A percentile compares a stretch with the other conserved stretches of the same genome.
phyloP scores from a whole-genome alignment of 2,329 filamentous ascomycete genomes.

The Fusarium verrucosum region DNA sequence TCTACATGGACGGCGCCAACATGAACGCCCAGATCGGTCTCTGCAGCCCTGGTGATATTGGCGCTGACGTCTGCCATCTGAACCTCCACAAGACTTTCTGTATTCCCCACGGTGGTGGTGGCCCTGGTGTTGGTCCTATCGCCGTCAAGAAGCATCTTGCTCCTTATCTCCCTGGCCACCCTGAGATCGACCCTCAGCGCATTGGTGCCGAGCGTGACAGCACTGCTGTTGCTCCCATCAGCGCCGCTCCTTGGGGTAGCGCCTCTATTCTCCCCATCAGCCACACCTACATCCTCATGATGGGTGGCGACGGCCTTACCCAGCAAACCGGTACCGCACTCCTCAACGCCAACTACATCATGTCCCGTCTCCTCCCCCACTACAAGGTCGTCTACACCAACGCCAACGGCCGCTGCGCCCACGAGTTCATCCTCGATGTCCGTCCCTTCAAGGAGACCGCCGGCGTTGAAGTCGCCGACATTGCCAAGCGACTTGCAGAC shows the following conservation, averaged over 20 bases:
- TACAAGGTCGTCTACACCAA: constrained; percentile 96
- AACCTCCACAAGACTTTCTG: constrained; percentile 99
- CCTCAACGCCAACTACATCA: constrained; percentile 96
- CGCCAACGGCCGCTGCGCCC: constrained; percentile 85
- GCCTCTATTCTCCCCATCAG: constrained; percentile 93
- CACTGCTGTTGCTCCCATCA: constrained; percentile 44
- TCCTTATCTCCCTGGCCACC: constrained; percentile 66
- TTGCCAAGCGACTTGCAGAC: constrained; percentile 95
- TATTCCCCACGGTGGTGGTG: constrained; percentile 94
- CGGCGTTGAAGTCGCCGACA: constrained; percentile 89
- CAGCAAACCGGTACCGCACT: constrained; percentile 91
- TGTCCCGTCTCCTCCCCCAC: constrained; percentile 83
- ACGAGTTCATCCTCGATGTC: constrained; percentile 95
- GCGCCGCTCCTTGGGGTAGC: constrained; percentile 79
- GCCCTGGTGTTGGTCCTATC: constrained; percentile 92
- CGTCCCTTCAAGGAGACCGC: constrained; percentile 84
- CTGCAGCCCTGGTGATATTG: constrained; percentile 93
- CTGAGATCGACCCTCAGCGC: constrained; percentile 43
- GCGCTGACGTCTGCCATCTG: constrained; percentile 96
- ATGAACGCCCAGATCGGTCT: constrained; percentile 98
- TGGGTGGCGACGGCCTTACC: constrained; percentile 77
- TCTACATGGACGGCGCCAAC: constrained; percentile 99
- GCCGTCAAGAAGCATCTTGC: constrained; percentile 86
- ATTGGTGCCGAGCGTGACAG: constrained; percentile 63
- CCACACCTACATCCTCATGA: constrained; percentile 95